These are phyloP conservation scores for grape (Vitis vinifera) DNA, from an alignment of 164 flowering plant species.

Conservation along the genomic window DNA sequence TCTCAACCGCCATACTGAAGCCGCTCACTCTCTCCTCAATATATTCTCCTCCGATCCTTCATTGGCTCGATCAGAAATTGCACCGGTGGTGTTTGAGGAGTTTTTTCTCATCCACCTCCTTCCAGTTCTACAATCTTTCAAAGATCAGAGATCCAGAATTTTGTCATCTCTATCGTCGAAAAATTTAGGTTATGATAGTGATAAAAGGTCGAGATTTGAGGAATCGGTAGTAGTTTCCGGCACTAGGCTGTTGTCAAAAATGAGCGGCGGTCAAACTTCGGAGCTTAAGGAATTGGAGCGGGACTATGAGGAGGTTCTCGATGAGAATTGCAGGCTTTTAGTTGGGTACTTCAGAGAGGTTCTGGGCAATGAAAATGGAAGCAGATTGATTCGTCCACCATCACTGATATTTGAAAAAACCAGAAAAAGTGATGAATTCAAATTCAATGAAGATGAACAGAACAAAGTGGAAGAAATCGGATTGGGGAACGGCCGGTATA, in stretches of 20 bases:
- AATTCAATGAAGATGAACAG: constrained; percentile 17
- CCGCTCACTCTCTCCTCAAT: constrained; percentile 45
- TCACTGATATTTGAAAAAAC: constrained; percentile 19
- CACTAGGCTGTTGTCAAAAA: constrained; percentile 41
- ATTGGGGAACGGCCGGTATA: constrained; percentile 55
- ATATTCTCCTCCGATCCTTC: constrained; percentile 49
- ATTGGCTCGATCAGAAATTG: constrained; percentile 52
- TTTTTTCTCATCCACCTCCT: constrained; percentile 50
- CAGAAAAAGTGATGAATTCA: constrained; percentile 6
- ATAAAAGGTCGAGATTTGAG: constrained; percentile 8
- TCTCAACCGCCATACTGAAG: constrained; percentile 29
- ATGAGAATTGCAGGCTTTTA: constrained; percentile 54
- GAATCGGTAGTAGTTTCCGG: constrained; percentile 26
- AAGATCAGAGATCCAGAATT: constrained; percentile 41
- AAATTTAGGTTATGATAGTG: constrained; percentile 1
- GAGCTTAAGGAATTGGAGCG: constrained; percentile 61
- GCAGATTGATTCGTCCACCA: constrained; percentile 31
- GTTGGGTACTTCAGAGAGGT: constrained; percentile 48
- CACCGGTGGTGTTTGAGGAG: constrained; percentile 55
- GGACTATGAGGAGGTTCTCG: constrained; percentile 51
- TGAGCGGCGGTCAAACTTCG: constrained; percentile 48
- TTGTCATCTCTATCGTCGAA: constrained; percentile 22
- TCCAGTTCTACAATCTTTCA: constrained; percentile 45
- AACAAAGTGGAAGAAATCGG: constrained; percentile 17
- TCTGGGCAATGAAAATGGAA: constrained; percentile 29